Percentiles rank a stretch among this genome's conserved stretches.
phyloP scores from a whole-genome alignment of 495 filamentous ascomycete species.

The Poronia punctata region DNA sequence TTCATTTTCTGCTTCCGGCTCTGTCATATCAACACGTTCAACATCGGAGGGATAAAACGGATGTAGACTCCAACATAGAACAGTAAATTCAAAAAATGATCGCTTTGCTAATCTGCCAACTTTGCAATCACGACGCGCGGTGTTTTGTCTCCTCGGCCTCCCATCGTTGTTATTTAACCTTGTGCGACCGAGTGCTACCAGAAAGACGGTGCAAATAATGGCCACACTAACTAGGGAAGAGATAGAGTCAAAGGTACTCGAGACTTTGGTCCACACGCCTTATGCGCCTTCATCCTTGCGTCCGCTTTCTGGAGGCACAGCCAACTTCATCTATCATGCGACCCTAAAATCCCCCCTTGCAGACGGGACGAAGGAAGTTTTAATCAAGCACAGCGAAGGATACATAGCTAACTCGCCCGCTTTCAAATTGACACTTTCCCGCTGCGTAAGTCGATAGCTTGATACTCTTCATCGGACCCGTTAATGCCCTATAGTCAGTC shows the following conservation, averaged over 20 bases:
- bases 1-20: too few relatives aligned
- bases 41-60: too few relatives aligned
- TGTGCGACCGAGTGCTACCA: neutral
- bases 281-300: constrained; percentile 46
- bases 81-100: too few relatives aligned
- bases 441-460: constrained; percentile 41
- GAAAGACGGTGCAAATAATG: constrained; percentile 8
- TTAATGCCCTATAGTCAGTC: neutral
- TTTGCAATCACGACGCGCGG: too few relatives aligned
- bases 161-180: neutral
- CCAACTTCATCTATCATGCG: constrained; percentile 57
- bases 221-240: constrained; percentile 11
- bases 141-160: too few relatives aligned
- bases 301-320: constrained; percentile 47
- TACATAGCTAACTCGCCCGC: constrained; percentile 41
- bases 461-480: neutral
- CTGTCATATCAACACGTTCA: too few relatives aligned
- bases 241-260: constrained; percentile 19
- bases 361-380: constrained; percentile 34
- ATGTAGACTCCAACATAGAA: too few relatives aligned
- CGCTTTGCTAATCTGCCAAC: too few relatives aligned
- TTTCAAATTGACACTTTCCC: constrained; percentile 40
- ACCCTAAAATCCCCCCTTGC: constrained; percentile 30
- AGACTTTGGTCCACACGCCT: constrained; percentile 30
- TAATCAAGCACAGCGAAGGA: constrained; percentile 51